Percentiles rank a stretch among this genome's conserved stretches.
Conservation (phyloP, 2,329 filamentous ascomycete species). For the Phialemoniopsis sp. region DNA sequence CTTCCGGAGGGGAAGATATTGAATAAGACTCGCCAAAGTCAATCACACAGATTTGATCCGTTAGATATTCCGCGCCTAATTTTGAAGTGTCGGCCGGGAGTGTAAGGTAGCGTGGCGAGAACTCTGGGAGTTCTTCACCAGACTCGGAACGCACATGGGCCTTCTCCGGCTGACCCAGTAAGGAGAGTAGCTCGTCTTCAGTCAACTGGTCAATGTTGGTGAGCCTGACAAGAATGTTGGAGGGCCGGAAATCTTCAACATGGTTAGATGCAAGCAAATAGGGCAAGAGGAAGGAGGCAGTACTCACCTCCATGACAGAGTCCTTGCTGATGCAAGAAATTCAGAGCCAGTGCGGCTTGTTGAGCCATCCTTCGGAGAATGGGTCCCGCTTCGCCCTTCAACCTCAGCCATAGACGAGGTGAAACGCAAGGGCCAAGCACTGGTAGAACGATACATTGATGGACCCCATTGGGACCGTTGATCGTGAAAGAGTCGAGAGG, state of each 20-base stretch:
- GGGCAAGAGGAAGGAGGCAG: neutral
- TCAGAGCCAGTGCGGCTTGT: conserved; percentile 5
- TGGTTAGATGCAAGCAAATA: neutral
- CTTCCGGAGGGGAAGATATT: conserved; percentile 2
- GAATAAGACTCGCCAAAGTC: conserved; percentile 5
- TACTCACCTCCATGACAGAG: conserved; percentile 8
- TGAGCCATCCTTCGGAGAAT: conserved; percentile 4
- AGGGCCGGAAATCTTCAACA: conserved; percentile 6
- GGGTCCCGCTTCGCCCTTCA: neutral
- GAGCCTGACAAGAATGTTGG: conserved; percentile 7
- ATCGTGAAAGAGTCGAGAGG: conserved; percentile 2
- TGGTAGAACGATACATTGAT: conserved; percentile 3
- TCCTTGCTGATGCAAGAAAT: conserved; percentile 5
- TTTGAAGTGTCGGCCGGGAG: conserved; percentile 1
- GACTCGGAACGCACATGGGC: conserved; percentile 4
- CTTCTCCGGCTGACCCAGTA: conserved; percentile 5
- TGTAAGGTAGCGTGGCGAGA: conserved; percentile 3
- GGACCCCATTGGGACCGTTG: neutral
- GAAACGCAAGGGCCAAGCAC: conserved; percentile 7
- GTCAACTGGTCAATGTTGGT: conserved; percentile 4
- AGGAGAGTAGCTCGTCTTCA: conserved; percentile 4
- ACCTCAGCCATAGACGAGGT: conserved; percentile 1
- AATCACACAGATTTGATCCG: conserved; percentile 4
- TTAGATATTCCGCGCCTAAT: neutral
- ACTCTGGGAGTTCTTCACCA: neutral